These are phyloP conservation scores for Silene coronaria DNA, from an alignment of 179 eudicot species.

Conservation along the genomic window DNA sequence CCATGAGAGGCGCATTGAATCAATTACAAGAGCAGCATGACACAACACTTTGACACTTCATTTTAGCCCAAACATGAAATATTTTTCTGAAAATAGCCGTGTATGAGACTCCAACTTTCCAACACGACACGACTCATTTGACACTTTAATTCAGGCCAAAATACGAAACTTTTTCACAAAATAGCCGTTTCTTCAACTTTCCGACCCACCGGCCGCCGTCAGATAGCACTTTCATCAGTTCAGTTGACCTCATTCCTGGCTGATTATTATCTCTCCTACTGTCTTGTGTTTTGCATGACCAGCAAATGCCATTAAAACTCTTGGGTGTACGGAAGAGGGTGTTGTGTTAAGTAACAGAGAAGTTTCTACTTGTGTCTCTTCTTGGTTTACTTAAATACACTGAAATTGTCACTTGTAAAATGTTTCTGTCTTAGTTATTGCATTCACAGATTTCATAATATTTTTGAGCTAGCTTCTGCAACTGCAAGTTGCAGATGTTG, in stretches of 20 bases:
- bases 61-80: not conserved
- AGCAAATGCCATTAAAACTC: conserved; percentile 1
- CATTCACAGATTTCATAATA: conserved; percentile 24
- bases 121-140: not conserved
- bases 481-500: conserved; percentile 11
- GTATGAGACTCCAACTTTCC: no score
- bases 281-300: not conserved
- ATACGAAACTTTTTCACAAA: not conserved
- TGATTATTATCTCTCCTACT: not conserved
- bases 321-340: not conserved
- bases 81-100: no score
- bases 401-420: not conserved
- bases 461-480: conserved; percentile 17
- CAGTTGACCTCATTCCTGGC: not conserved
- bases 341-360: not conserved
- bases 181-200: not conserved
- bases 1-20: no score
- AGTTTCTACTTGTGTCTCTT: conserved; percentile 2
- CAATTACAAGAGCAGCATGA: no score
- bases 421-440: conserved; percentile 23
- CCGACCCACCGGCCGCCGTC: not conserved
- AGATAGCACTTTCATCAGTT: no score
- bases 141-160: not conserved
- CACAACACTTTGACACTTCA: not conserved
- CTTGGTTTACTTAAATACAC: conserved; percentile 5